Conservation (phyloP, 2,329 filamentous ascomycete species). For the Emergomyces africanus region DNA sequence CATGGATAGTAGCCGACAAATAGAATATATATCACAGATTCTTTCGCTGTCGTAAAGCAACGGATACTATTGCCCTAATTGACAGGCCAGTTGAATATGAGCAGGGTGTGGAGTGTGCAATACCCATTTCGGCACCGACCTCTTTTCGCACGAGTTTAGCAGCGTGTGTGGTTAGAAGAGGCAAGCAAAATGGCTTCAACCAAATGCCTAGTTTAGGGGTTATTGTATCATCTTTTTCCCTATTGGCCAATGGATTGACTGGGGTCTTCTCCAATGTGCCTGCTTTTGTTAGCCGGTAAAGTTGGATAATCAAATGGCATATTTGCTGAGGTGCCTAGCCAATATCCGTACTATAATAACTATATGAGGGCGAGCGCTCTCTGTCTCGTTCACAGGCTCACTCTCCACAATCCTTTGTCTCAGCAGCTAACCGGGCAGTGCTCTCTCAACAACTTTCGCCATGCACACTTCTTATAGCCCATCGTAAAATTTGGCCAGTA, state of each 20-base stretch:
- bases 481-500: neutral
- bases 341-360: no score
- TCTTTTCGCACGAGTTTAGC: neutral
- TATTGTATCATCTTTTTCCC: neutral
- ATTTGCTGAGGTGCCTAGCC: no score
- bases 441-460: neutral
- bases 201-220: neutral
- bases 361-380: no score
- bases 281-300: no score
- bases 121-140: neutral
- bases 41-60: neutral
- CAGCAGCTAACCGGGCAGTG: no score
- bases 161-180: neutral
- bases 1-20: neutral
- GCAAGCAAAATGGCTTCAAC: neutral
- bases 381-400: no score
- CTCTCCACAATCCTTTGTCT: no score
- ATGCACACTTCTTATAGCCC: neutral
- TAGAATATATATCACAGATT: neutral
- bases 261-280: no score
- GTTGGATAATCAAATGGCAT: no score
- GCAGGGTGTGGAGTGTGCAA: neutral
- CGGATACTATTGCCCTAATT: neutral
- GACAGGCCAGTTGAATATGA: neutral
- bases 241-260: neutral